A percentile compares a stretch with the other conserved stretches of the same genome.
These are phyloP conservation scores for Suillus weaverae DNA, from an alignment of 768 basidiomycete genomes.

Conservation along the genomic window DNA sequence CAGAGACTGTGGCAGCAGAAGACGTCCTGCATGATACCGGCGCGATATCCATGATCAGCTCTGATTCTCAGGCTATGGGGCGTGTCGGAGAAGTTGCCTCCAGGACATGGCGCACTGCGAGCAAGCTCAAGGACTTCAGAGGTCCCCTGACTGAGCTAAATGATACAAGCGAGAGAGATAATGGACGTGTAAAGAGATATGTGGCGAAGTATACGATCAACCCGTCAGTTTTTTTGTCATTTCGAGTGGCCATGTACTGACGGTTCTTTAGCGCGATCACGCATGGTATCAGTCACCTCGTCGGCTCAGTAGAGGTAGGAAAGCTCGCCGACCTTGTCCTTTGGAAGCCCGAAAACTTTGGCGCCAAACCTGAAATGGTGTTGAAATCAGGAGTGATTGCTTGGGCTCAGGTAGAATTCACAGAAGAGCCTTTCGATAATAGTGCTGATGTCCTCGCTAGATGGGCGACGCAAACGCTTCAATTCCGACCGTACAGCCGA, in stretches of 20 bases:
- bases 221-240: constrained; percentile 60
- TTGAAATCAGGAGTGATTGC: constrained; percentile 94
- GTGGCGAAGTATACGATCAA: constrained; percentile 97
- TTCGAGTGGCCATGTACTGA: not conserved
- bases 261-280: constrained; percentile 73
- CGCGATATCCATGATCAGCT: constrained; percentile 95
- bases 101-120: constrained; percentile 95
- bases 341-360: constrained; percentile 95
- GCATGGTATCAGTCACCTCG: constrained; percentile 85
- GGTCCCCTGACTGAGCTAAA: constrained; percentile 74
- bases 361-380: constrained; percentile 89
- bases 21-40: constrained; percentile 92
- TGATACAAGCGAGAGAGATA: constrained; percentile 49
- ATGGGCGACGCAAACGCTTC: constrained; percentile 98
- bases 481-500: constrained; percentile 94
- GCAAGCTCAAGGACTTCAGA: constrained; percentile 81
- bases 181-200: constrained; percentile 91
- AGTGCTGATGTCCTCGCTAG: constrained; percentile 36
- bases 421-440: not conserved
- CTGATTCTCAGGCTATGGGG: constrained; percentile 98
- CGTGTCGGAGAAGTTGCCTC: constrained; percentile 92
- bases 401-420: constrained; percentile 71
- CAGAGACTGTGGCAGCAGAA: constrained; percentile 96
- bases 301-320: constrained; percentile 82
- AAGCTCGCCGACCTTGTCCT: constrained; percentile 92